Base-by-base conservation (phyloP, 176 grass and related monocot genomes). In the Miscanthus lutarioriparius region DNA sequence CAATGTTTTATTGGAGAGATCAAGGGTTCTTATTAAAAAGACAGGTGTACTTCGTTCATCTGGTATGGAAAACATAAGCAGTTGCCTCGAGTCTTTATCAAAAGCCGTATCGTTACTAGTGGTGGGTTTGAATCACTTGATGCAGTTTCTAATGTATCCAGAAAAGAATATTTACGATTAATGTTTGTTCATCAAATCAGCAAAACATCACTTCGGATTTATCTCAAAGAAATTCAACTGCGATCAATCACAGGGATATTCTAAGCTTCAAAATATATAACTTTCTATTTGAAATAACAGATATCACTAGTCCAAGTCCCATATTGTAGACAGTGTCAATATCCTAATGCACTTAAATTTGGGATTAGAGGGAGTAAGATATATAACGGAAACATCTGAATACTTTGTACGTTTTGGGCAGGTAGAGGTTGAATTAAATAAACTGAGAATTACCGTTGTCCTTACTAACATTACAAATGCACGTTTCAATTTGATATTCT, bases 1-100 rank as follows among this genome's bases (percentile, higher is more conserved):
- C 63, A 43, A 43, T 43, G 40, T 43, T 11, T 3, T 43, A 12
- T 58, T 85, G 40, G 88, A 88, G 33, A 95, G 83, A 85, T 98
- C 95, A 48, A 94, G 82, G 74, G 49, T 93, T 84, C 63, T 98
- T 78, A 26, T 98, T 82, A 89, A 71, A 45, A 98, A 95, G 82
- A 89, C 92, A 74, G 76, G 56, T 39, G 23, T 14, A 72, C 63
- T 93, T 82, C 91, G 89, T 80, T 77, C 74, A 88, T 76, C 63
- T 80, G 92, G 95, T 74, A 19, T 86, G 68, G 63, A 90, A 68
- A 79, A 78, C 48, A 84, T 95, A 83, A 82, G 14, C 40, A 71
- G 69, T 25, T 95, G 87, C 86, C 82, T 95, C 22, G 72, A 90
- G 4, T 93, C 79, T 67, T 92, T 98, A 65, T 91, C 87, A 85